A percentile compares a stretch with the other conserved stretches of the same genome.
Conservation (phyloP, 2,329 filamentous ascomycete genomes). For the Chlorencoelia australis region DNA sequence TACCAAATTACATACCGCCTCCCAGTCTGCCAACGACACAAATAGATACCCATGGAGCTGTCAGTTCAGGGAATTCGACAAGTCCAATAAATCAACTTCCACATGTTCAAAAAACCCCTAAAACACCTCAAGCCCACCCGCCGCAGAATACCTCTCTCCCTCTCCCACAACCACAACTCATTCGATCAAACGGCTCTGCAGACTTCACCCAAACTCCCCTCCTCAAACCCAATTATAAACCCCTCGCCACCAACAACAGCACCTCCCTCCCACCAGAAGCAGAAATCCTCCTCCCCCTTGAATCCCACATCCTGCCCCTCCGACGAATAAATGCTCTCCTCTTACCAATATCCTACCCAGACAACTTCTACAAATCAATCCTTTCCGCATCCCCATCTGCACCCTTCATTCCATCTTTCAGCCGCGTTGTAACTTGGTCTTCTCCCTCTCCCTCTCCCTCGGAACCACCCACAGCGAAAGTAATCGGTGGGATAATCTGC, state of each 20-base stretch:
- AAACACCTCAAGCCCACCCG: too few species aligned
- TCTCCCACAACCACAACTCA: too few species aligned
- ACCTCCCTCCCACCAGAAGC: conserved; percentile 33
- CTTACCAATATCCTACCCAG: conserved; percentile 53
- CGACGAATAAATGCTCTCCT: conserved; percentile 56
- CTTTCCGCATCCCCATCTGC: conserved; percentile 39
- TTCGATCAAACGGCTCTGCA: too few species aligned
- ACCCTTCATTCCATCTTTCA: conserved; percentile 1
- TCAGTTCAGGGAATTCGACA: too few species aligned
- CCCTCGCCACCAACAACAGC: conserved; percentile 10
- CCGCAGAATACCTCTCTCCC: too few species aligned
- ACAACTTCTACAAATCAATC: conserved; percentile 51
- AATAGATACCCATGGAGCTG: not conserved
- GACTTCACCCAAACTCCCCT: too few species aligned
- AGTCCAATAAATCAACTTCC: too few species aligned
- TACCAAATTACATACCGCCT: conserved; percentile 35
- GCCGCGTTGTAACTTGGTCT: conserved; percentile 49
- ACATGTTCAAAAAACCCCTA: too few species aligned
- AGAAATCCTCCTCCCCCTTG: conserved; percentile 39
- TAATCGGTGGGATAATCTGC: conserved; percentile 53
- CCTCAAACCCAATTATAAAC: not conserved
- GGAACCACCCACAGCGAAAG: conserved; percentile 29
- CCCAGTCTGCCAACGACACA: conserved; percentile 19
- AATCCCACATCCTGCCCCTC: conserved; percentile 45
- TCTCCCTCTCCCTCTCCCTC: conserved; percentile 28